Evolutionary conservation across 2,329 filamentous ascomycete genomes (phyloP).

Genomic region (Epicoccum nigrum): DNA sequence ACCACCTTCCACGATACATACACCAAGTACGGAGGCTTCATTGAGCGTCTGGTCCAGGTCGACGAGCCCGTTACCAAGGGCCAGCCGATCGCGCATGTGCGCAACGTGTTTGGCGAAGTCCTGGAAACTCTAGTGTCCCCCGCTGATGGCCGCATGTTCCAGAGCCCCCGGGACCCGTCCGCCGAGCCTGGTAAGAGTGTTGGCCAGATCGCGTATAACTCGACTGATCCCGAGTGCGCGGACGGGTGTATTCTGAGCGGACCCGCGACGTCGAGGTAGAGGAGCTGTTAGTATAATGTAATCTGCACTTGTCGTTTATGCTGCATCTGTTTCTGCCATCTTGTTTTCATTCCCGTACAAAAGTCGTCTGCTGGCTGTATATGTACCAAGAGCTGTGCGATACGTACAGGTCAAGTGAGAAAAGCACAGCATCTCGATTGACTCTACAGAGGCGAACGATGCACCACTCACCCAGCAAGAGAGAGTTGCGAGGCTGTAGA

Average conservation of each 20-base stretch:
- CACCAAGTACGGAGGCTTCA: conserved; percentile 38
- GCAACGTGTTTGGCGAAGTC: conserved; percentile 47
- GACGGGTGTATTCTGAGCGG: conserved; percentile 40
- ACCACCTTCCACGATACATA: conserved; percentile 37
- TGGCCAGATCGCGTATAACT: conserved; percentile 47
- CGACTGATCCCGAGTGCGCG: conserved; percentile 38
- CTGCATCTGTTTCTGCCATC: too few species aligned
- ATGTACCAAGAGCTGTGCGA: too few species aligned
- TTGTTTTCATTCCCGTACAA: too few species aligned
- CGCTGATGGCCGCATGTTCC: conserved; percentile 43
- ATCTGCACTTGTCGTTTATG: too few species aligned
- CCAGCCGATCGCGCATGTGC: conserved; percentile 44
- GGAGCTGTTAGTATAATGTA: too few species aligned
- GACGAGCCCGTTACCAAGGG: conserved; percentile 46
- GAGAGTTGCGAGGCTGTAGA: too few species aligned
- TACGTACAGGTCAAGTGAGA: too few species aligned
- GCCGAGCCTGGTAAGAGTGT: conserved; percentile 45
- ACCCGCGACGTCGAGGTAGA: not conserved
- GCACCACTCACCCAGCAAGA: too few species aligned
- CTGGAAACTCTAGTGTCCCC: conserved; percentile 44
- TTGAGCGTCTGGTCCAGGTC: conserved; percentile 36
- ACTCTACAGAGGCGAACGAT: too few species aligned
- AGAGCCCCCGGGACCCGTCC: conserved; percentile 43
- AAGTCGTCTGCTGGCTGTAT: too few species aligned
- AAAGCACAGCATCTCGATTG: too few species aligned